These are phyloP conservation scores for Coemansia sp. DNA, from an alignment of 192 early-diverging fungal genomes.

Conservation along the genomic window DNA sequence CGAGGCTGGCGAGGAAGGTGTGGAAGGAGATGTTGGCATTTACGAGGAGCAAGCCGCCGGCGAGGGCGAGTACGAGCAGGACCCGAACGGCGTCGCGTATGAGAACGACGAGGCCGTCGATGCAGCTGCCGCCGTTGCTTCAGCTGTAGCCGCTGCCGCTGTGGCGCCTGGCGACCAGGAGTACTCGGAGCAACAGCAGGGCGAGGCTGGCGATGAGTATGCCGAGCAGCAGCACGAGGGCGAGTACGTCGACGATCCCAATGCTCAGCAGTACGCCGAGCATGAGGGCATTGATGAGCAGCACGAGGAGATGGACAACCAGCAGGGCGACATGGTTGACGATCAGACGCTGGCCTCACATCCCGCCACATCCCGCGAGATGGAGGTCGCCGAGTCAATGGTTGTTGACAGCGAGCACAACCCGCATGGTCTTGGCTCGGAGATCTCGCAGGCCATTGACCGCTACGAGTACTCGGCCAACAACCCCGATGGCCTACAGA, in stretches of 20 bases:
- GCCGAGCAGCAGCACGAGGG: conserved; percentile 20
- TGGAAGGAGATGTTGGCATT: conserved; percentile 24
- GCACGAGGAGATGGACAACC: conserved; percentile 2
- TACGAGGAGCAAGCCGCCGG: conserved; percentile 32
- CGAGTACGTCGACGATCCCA: conserved; percentile 33
- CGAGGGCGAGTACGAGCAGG: conserved; percentile 44
- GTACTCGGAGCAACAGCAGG: conserved; percentile 34
- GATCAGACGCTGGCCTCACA: conserved; percentile 53
- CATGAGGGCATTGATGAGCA: conserved; percentile 13
- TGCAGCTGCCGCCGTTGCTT: conserved; percentile 27
- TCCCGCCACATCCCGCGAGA: conserved; percentile 45
- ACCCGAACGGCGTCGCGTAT: conserved; percentile 12
- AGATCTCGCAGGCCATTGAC: conserved; percentile 43
- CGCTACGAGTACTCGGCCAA: conserved; percentile 36
- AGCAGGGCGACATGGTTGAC: conserved; percentile 31
- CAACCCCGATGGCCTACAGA: conserved; percentile 52
- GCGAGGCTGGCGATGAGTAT: conserved; percentile 22
- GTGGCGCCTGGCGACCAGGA: conserved; percentile 24
- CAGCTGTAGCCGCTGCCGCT: conserved; percentile 18
- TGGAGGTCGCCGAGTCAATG: conserved; percentile 45
- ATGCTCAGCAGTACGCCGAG: conserved; percentile 30
- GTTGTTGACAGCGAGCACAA: conserved; percentile 39
- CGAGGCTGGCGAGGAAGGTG: conserved; percentile 21
- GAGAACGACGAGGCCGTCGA: conserved; percentile 28
- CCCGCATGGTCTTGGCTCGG: conserved; percentile 19